Percentiles rank a stretch among this genome's conserved stretches.
Conservation (phyloP, 768 basidiomycete genomes). For the Austroboletus eburneus region DNA sequence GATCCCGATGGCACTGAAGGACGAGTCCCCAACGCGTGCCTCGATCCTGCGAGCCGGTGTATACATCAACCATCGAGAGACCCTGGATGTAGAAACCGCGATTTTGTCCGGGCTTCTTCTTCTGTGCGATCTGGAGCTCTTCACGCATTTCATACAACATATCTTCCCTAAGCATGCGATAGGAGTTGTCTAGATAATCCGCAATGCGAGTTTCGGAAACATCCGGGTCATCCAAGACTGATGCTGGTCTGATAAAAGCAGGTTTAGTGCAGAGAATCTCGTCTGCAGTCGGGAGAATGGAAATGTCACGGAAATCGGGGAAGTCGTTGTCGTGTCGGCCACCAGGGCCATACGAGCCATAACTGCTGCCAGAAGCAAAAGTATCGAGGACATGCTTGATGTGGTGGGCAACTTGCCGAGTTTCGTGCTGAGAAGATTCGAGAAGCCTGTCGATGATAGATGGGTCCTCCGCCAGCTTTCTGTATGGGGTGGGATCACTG, state of each 20-base stretch:
- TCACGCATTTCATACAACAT: conserved; percentile 59
- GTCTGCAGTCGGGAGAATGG: conserved; percentile 61
- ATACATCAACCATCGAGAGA: conserved; percentile 37
- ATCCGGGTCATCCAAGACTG: conserved; percentile 42
- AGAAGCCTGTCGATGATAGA: conserved; percentile 24
- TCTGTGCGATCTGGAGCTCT: conserved; percentile 44
- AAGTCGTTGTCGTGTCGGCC: conserved; percentile 73
- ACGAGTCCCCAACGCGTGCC: conserved; percentile 41
- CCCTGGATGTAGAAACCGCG: conserved; percentile 39
- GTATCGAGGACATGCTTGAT: conserved; percentile 39
- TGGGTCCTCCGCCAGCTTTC: conserved; percentile 34
- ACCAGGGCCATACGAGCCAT: conserved; percentile 39
- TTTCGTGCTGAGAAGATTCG: conserved; percentile 22
- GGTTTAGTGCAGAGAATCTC: conserved; percentile 46
- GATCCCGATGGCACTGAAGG: conserved; percentile 34
- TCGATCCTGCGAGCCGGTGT: conserved; percentile 29
- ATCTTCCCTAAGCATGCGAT: conserved; percentile 61
- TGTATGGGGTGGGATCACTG: conserved; percentile 34
- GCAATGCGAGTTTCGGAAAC: conserved; percentile 36
- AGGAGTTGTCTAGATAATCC: conserved; percentile 61
- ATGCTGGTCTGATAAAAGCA: conserved; percentile 50
- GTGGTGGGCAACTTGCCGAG: conserved; percentile 36
- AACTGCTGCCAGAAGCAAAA: conserved; percentile 19
- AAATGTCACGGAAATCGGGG: conserved; percentile 52
- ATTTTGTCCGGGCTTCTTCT: conserved; percentile 39